These are phyloP conservation scores for Plasmopara viticola DNA, from an alignment of 352 stramenopile genomes.

Conservation along the genomic window DNA sequence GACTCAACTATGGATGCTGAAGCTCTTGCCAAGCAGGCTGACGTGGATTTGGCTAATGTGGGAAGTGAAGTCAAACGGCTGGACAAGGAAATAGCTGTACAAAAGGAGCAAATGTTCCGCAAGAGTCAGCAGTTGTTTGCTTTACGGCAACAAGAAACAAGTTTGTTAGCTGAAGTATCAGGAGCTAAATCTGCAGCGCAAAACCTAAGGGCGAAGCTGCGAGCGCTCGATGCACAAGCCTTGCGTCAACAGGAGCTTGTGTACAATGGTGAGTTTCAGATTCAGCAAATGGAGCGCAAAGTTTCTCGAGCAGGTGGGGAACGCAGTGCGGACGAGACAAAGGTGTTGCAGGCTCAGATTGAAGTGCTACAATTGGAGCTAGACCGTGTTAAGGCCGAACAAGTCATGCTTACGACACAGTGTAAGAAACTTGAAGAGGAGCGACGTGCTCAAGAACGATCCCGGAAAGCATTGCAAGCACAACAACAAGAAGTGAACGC, in stretches of 20 bases:
- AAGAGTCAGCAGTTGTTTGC: conserved; percentile 86
- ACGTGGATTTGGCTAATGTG: conserved; percentile 61
- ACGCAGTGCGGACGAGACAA: conserved; percentile 92
- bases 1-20: conserved; percentile 78
- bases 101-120: conserved; percentile 92
- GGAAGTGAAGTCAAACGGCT: conserved; percentile 52
- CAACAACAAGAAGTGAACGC: conserved; percentile 74
- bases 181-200: conserved; percentile 78
- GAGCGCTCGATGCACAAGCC: conserved; percentile 85
- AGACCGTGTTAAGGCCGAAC: conserved; percentile 80
- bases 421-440: conserved; percentile 92
- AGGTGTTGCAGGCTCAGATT: conserved; percentile 88
- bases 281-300: conserved; percentile 95
- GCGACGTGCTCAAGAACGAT: conserved; percentile 66
- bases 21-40: conserved; percentile 81
- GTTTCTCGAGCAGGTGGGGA: conserved; percentile 90
- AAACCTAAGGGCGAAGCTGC: conserved; percentile 89
- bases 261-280: conserved; percentile 96
- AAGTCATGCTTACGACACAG: conserved; percentile 86
- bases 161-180: conserved; percentile 90
- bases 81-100: conserved; percentile 68
- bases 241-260: conserved; percentile 91
- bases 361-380: conserved; percentile 86
- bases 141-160: conserved; percentile 81
- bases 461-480: conserved; percentile 65